These are phyloP conservation scores for Fusarium heterosporum DNA, from an alignment of 2,329 filamentous ascomycete species.

Conservation along the genomic window DNA sequence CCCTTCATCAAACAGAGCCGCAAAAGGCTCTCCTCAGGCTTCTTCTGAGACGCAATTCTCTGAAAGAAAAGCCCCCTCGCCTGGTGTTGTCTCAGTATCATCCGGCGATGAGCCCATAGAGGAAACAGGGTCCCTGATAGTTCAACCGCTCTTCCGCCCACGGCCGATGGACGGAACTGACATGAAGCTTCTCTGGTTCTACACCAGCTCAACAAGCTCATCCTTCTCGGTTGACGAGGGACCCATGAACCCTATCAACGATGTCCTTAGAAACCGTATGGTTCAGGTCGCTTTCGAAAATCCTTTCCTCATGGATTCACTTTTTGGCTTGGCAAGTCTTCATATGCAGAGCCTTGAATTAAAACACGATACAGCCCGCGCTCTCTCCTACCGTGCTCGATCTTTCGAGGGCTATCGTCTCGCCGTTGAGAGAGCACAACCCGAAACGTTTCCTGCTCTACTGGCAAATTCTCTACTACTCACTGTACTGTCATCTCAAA, in stretches of 20 bases:
- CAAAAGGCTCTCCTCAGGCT: conserved; percentile 4
- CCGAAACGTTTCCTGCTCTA: conserved; percentile 62
- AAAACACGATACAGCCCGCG: conserved; percentile 54
- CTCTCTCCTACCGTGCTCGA: conserved; percentile 59
- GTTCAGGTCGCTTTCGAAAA: conserved; percentile 63
- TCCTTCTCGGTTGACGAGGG: conserved; percentile 59
- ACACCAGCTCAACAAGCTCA: conserved; percentile 59
- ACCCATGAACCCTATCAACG: conserved; percentile 52
- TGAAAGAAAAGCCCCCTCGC: conserved; percentile 8
- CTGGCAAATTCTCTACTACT: conserved; percentile 64
- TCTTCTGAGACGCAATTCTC: neutral
- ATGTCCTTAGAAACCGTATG: conserved; percentile 60
- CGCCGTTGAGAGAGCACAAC: conserved; percentile 61
- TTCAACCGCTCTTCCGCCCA: conserved; percentile 50
- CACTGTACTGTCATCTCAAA: conserved; percentile 62
- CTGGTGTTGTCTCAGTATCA: conserved; percentile 19
- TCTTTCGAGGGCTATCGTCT: conserved; percentile 64
- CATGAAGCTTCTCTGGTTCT: conserved; percentile 68
- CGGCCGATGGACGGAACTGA: conserved; percentile 55
- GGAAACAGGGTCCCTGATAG: conserved; percentile 27
- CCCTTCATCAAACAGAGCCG: conserved; percentile 3
- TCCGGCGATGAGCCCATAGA: conserved; percentile 22
- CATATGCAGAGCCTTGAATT: conserved; percentile 60
- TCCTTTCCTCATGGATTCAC: conserved; percentile 66
- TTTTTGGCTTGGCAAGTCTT: conserved; percentile 64